Conservation (phyloP, 2,329 filamentous ascomycete species). For the Phaeosphaeriaceae sp. region DNA sequence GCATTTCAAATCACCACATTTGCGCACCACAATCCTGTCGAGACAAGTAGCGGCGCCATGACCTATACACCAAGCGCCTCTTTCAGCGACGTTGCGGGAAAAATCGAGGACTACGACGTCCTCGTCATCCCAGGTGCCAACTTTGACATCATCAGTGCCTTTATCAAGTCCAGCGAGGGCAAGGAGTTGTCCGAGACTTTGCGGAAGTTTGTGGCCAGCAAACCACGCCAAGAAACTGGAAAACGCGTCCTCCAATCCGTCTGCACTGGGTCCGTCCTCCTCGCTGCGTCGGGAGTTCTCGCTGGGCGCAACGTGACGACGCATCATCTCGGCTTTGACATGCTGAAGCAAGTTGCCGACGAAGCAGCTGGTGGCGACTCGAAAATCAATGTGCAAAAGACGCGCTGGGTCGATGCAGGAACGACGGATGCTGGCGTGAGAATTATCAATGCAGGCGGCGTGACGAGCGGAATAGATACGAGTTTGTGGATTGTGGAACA, state of each 20-base stretch:
- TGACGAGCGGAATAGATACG: conserved; percentile 42
- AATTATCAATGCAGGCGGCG: conserved; percentile 45
- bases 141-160: conserved; percentile 28
- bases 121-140: conserved; percentile 49
- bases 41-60: conserved; percentile 31
- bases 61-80: conserved; percentile 40
- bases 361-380: conserved; percentile 37
- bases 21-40: conserved; percentile 31
- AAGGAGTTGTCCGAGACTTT: conserved; percentile 27
- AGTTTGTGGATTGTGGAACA: conserved; percentile 37
- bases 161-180: conserved; percentile 30
- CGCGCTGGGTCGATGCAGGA: conserved; percentile 44
- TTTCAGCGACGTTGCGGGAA: conserved; percentile 33
- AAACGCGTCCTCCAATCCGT: conserved; percentile 48
- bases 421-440: conserved; percentile 36
- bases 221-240: conserved; percentile 28
- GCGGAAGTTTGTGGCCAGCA: conserved; percentile 25
- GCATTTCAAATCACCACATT: conserved; percentile 47
- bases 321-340: conserved; percentile 45
- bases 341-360: conserved; percentile 35
- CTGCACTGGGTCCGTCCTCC: conserved; percentile 49
- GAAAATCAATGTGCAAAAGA: conserved; percentile 29
- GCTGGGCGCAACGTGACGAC: conserved; percentile 47
- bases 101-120: conserved; percentile 46
- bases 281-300: conserved; percentile 49